phyloP scores from a whole-genome alignment of 2,329 filamentous ascomycete genomes.

The Colletotrichum orbiculare region DNA sequence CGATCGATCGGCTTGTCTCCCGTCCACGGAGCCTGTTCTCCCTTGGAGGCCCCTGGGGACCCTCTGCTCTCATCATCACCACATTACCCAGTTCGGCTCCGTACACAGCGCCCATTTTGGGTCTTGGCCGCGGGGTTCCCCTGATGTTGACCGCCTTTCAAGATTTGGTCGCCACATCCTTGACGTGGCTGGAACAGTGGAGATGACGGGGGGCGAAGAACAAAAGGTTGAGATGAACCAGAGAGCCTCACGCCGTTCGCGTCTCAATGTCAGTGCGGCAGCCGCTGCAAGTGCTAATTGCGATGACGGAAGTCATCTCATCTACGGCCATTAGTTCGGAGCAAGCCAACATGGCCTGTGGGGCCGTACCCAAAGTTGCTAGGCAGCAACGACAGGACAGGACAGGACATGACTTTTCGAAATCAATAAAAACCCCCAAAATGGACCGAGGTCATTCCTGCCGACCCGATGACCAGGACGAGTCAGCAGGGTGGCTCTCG shows the following conservation, averaged over 20 bases:
- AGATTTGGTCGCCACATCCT: constrained; percentile 26
- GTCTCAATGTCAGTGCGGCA: constrained; percentile 22
- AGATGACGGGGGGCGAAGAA: constrained; percentile 24
- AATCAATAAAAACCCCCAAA: constrained; percentile 28
- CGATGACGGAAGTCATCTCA: constrained; percentile 1
- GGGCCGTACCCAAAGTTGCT: not conserved
- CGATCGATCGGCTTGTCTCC: constrained; percentile 32
- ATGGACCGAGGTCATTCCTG: constrained; percentile 10
- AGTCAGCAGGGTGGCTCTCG: constrained; percentile 21
- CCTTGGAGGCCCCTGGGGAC: constrained; percentile 13
- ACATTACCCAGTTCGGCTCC: constrained; percentile 18
- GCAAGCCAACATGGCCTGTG: not conserved
- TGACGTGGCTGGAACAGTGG: constrained; percentile 27
- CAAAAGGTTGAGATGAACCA: constrained; percentile 30
- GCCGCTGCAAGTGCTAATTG: constrained; percentile 5
- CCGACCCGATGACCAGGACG: constrained; percentile 22
- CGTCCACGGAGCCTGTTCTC: constrained; percentile 19
- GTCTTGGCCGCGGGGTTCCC: not conserved
- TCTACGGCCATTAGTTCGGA: not conserved
- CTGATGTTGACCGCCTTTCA: constrained; percentile 10
- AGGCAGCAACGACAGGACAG: not conserved
- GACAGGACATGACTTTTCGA: not conserved
- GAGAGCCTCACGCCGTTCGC: constrained; percentile 24
- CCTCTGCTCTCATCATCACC: constrained; percentile 15
- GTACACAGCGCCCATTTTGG: constrained; percentile 9